A percentile compares a stretch with the other conserved stretches of the same genome.
phyloP scores from a whole-genome alignment of 2,329 filamentous ascomycete species.

The Mollisiaceae sp. region DNA sequence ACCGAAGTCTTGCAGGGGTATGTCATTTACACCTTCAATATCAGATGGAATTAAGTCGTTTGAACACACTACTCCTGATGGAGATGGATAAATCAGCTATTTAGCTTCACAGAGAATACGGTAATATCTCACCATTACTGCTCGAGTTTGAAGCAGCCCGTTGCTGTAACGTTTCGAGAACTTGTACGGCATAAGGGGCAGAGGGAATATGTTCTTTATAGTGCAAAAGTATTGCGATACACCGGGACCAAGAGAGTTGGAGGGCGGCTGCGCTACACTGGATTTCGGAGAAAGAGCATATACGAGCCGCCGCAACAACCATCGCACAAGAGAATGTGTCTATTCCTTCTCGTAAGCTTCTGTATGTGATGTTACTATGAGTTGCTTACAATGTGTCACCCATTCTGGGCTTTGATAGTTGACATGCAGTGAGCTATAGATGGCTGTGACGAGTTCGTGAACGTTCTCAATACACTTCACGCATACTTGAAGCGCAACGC shows the following conservation, averaged over 20 bases:
- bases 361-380: background rate
- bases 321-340: background rate
- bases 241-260: background rate
- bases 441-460: background rate
- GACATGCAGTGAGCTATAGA: background rate
- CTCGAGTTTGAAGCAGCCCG: background rate
- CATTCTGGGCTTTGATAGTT: background rate
- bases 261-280: background rate
- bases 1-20: background rate
- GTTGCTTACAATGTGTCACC: background rate
- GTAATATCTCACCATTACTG: background rate
- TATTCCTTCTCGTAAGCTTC: background rate
- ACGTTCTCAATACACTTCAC: background rate
- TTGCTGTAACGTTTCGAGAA: background rate
- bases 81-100: background rate
- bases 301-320: background rate
- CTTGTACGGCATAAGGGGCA: background rate
- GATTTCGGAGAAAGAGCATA: background rate
- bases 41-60: background rate
- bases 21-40: background rate
- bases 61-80: background rate
- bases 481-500: background rate
- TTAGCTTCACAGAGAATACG: background rate
- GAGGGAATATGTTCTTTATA: background rate
- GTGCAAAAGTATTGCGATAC: background rate